Percentiles rank a stretch among this genome's conserved stretches.
These are phyloP conservation scores for Colletotrichum paranaense DNA, from an alignment of 2,329 filamentous ascomycete species.

Conservation along the genomic window DNA sequence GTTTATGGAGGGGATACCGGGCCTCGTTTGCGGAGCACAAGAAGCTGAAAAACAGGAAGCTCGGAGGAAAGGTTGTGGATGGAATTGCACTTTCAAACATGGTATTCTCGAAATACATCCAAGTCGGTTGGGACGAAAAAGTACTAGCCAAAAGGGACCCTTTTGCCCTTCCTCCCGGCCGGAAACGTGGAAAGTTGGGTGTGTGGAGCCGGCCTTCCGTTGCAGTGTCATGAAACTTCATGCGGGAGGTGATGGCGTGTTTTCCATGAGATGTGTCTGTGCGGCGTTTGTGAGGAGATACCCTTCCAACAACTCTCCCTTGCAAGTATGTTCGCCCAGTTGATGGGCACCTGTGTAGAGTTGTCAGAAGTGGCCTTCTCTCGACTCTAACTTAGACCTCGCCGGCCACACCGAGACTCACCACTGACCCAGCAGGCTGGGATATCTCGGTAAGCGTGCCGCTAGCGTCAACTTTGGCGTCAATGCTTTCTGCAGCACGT, in stretches of 20 bases:
- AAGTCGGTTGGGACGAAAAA: not conserved
- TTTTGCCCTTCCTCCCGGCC: not conserved
- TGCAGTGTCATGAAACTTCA: constrained; percentile 2
- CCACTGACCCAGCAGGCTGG: not conserved
- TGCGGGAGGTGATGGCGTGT: not conserved
- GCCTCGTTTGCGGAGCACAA: not conserved
- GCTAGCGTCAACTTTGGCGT: not conserved
- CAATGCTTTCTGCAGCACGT: not conserved
- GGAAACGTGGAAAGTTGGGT: not conserved
- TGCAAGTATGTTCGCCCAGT: too few relatives aligned
- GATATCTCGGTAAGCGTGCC: not conserved
- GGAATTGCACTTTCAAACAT: not conserved
- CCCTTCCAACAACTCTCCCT: not conserved
- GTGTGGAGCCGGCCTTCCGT: not conserved
- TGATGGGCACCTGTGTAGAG: not conserved
- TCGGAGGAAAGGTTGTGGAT: not conserved
- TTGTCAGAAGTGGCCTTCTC: not conserved
- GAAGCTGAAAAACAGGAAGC: not conserved
- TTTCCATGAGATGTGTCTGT: not conserved
- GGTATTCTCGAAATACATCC: not conserved
- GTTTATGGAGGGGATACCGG: too few relatives aligned
- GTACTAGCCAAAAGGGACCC: not conserved
- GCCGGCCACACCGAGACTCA: not conserved
- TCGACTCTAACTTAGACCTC: too few relatives aligned
- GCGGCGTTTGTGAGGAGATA: not conserved